Evolutionary conservation across 495 filamentous ascomycete genomes (phyloP).

Genomic region (Immersiella caudata): DNA sequence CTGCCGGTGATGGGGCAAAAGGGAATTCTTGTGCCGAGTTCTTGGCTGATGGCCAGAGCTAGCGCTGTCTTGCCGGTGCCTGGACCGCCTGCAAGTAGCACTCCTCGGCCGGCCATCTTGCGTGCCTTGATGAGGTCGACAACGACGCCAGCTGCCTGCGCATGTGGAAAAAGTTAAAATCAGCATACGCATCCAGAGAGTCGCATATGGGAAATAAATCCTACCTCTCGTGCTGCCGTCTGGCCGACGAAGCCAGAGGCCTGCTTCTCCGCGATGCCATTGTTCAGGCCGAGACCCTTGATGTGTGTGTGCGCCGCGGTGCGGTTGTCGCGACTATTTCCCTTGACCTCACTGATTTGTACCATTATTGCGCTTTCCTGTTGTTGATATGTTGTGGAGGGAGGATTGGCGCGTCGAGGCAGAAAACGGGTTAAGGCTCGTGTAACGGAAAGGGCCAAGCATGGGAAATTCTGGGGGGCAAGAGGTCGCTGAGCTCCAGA

Average conservation of each 20-base stretch:
- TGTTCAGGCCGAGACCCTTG: conserved; percentile 84
- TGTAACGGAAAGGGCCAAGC: neutral
- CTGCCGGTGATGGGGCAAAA: conserved; percentile 97
- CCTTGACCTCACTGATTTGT: conserved; percentile 94
- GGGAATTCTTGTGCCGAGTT: conserved; percentile 94
- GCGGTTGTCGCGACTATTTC: conserved; percentile 90
- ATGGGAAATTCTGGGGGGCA: conserved; percentile 13
- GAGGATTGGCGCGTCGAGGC: conserved; percentile 11
- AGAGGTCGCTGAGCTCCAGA: conserved; percentile 25
- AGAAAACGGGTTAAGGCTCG: conserved; percentile 6
- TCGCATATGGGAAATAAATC: conserved; percentile 32
- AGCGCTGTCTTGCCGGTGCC: conserved; percentile 97
- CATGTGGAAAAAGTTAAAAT: no score
- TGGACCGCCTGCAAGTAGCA: conserved; percentile 86
- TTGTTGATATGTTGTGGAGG: conserved; percentile 2
- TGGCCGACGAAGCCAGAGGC: conserved; percentile 89
- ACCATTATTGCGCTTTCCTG: conserved; percentile 61
- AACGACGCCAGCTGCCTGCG: conserved; percentile 82
- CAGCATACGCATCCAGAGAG: neutral
- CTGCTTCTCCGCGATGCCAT: conserved; percentile 78
- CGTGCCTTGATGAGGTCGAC: conserved; percentile 92
- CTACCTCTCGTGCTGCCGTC: conserved; percentile 76
- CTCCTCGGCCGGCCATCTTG: conserved; percentile 95
- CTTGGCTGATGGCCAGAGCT: conserved; percentile 90
- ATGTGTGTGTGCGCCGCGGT: conserved; percentile 98